Percentiles rank a stretch among this genome's conserved stretches.
Evolutionary conservation across 805 yeast species (phyloP).

Genomic region (Yamadazyma kitorensis): DNA sequence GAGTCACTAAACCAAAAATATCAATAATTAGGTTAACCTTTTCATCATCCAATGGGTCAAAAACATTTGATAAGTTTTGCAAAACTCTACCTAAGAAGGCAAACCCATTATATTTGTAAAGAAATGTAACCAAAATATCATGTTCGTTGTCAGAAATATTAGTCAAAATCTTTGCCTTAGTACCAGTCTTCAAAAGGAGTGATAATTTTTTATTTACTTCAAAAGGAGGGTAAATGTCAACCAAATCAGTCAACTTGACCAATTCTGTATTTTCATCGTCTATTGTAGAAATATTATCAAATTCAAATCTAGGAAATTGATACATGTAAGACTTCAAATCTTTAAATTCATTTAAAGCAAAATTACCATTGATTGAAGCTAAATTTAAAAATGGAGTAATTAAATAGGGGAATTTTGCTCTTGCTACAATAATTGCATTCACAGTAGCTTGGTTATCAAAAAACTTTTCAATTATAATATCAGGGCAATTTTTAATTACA

Average conservation of each 20-base stretch:
- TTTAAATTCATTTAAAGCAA: conserved; percentile 63
- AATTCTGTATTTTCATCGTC: conserved; percentile 54
- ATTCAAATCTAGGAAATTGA: conserved; percentile 35
- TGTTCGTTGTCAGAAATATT: conserved; percentile 31
- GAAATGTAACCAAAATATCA: conserved; percentile 56
- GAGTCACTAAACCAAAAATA: conserved; percentile 50
- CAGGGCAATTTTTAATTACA: conserved; percentile 45
- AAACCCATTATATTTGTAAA: conserved; percentile 83
- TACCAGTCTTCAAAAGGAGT: conserved; percentile 44
- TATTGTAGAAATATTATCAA: conserved; percentile 39
- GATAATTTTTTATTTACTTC: conserved; percentile 48
- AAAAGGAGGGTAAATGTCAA: conserved; percentile 56
- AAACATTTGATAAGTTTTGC: conserved; percentile 53
- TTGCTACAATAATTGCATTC: conserved; percentile 48
- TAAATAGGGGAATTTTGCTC: conserved; percentile 73
- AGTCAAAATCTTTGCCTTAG: conserved; percentile 70
- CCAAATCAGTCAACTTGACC: conserved; percentile 45
- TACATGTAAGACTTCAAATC: conserved; percentile 63
- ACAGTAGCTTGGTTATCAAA: conserved; percentile 44
- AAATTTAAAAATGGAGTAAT: conserved; percentile 60
- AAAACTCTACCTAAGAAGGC: conserved; percentile 74
- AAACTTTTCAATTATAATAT: conserved; percentile 41
- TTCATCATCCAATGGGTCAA: conserved; percentile 35
- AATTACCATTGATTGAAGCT: conserved; percentile 59
- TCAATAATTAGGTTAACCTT: conserved; percentile 42